phyloP scores from a whole-genome alignment of 148 eudicot species.

The Limonium bicolor region DNA sequence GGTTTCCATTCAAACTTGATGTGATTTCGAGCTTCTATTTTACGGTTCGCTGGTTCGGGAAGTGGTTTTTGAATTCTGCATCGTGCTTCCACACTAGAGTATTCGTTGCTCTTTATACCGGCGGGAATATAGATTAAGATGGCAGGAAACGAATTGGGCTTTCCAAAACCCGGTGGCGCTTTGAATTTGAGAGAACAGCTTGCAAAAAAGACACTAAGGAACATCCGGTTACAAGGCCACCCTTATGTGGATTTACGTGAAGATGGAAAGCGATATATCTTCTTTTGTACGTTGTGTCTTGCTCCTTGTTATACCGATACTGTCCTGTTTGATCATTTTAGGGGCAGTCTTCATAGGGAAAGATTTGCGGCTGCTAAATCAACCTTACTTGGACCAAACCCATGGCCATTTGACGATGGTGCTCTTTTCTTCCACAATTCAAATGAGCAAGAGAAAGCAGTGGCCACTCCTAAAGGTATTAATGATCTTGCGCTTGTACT shows the following conservation, averaged over 20 bases:
- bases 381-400: constrained; percentile 67
- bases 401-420: constrained; percentile 93
- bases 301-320: constrained; percentile 70
- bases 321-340: constrained; percentile 51
- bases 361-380: constrained; percentile 43
- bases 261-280: constrained; percentile 59
- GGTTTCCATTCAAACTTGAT: too few species aligned
- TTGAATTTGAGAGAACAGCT: constrained; percentile 54
- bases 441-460: constrained; percentile 10
- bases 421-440: constrained; percentile 46
- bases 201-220: constrained; percentile 41
- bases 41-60: too few species aligned
- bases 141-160: constrained; percentile 59
- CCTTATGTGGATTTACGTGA: constrained; percentile 73
- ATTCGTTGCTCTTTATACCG: neutral
- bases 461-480: constrained; percentile 10
- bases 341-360: constrained; percentile 53
- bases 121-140: constrained; percentile 17
- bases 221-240: constrained; percentile 62
- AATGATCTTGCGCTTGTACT: constrained; percentile 41
- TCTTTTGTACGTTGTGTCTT: constrained; percentile 75
- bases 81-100: too few species aligned
- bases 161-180: constrained; percentile 13
- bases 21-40: too few species aligned
- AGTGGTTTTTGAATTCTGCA: too few species aligned